These are phyloP conservation scores for Candolleomyces aberdarensis DNA, from an alignment of 768 basidiomycete genomes.

Conservation along the genomic window DNA sequence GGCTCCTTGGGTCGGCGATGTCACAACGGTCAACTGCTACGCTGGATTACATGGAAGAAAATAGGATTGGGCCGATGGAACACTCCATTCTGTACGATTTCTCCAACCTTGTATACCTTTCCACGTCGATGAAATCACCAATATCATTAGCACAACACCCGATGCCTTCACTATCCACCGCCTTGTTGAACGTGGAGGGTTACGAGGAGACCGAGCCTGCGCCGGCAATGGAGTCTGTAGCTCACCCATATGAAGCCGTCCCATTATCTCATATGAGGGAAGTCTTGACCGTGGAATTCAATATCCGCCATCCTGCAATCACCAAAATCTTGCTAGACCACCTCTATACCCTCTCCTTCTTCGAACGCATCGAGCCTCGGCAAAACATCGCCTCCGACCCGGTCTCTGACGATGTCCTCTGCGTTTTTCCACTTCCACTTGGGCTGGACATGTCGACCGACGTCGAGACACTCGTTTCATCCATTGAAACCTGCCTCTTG, in stretches of 20 bases:
- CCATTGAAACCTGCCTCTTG: conserved; percentile 66
- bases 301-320: conserved; percentile 50
- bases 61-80: conserved; percentile 33
- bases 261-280: conserved; percentile 58
- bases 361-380: conserved; percentile 42
- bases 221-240: conserved; percentile 15
- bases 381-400: conserved; percentile 35
- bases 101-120: conserved; percentile 60
- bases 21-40: conserved; percentile 43
- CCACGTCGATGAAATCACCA: conserved; percentile 53
- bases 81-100: conserved; percentile 64
- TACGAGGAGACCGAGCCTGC: conserved; percentile 17
- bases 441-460: conserved; percentile 69
- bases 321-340: conserved; percentile 55
- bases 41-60: conserved; percentile 54
- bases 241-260: conserved; percentile 55
- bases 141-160: conserved; percentile 20
- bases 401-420: conserved; percentile 33
- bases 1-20: conserved; percentile 40
- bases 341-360: conserved; percentile 59
- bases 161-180: conserved; percentile 27
- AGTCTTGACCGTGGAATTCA: conserved; percentile 56
- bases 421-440: conserved; percentile 66
- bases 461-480: conserved; percentile 68
- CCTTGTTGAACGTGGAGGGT: conserved; percentile 44